Base-by-base conservation (phyloP, 164 flowering plant genomes). In the Chimonanthus praecox region DNA sequence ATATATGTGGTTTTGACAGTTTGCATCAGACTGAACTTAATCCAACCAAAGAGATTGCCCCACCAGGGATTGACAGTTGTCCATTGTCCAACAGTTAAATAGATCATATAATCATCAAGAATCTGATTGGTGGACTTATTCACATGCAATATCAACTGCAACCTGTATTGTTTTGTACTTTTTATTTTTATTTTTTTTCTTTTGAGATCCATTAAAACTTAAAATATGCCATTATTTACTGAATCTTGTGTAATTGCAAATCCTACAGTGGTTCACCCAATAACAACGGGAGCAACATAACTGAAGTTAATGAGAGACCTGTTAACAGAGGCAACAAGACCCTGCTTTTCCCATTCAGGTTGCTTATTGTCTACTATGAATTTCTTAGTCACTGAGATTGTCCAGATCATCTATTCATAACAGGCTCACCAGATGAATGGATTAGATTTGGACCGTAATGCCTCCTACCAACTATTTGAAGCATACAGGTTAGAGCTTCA, bases 281-380 rank as follows among this genome's bases (percentile, higher is more conserved):
- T 9, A 54, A 54, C n/a, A 54, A 54, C 15, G 58, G 2, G 15
- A 54, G 10, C 13, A 16, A 16, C 15, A 10, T 54, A 11, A 11
- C 58, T 61, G 78, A 73, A 15, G 46, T 46, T 67, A 58, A 73
- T 18, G 48, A 47, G 72, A 68, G 71, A 50, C 43, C 44, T 72
- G 67, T 54, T 46, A 18, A 45, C 66, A 66, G 6, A 66, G 18
- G 47, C 43, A 54, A 54, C 16, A 54, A 54, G 58, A 8, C 76
- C 73, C 80, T 74, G 80, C 74, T 74, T 78, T 73, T 70, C 51
- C 51, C 44, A 50, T 70, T 70, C 48, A 70, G 72, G 62, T 70
- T 69, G 33, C 33, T 33, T 33, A 33, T 33, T 33, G 33, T 33
- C 33, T 33, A 33, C 33, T 33, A 1, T 33, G 33, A 33, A 33